Conservation (phyloP, 495 filamentous ascomycete genomes). For the Daldinia caldariorum region DNA sequence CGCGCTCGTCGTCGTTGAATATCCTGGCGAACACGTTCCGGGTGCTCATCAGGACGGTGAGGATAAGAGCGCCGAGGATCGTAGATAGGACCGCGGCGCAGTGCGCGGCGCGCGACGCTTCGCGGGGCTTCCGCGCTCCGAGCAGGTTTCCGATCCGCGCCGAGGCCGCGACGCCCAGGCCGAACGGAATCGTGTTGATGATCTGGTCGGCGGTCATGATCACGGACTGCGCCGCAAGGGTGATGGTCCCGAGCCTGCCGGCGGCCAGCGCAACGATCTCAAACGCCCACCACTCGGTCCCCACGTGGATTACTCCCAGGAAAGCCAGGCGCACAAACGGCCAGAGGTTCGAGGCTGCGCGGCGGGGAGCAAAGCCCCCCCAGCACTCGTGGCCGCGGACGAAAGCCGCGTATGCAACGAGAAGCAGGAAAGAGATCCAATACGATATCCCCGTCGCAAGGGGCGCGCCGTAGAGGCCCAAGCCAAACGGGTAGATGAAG, state of each 20-base stretch:
- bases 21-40: slow-evolving; percentile 82
- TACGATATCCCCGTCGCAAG: slow-evolving; percentile 86
- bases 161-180: slow-evolving; percentile 85
- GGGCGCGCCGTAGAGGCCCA: slow-evolving; percentile 82
- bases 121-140: slow-evolving; percentile 72
- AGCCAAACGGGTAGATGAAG: slow-evolving; percentile 75
- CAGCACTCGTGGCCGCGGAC: slow-evolving; percentile 79
- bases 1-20: slow-evolving; percentile 81
- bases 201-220: slow-evolving; percentile 96
- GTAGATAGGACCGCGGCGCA: slow-evolving; percentile 79
- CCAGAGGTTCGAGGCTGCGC: slow-evolving; percentile 70
- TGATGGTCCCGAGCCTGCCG: slow-evolving; percentile 81
- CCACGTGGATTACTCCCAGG: slow-evolving; percentile 86
- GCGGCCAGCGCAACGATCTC: slow-evolving; percentile 94
- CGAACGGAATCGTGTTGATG: slow-evolving; percentile 93
- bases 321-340: slow-evolving; percentile 81
- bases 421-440: slow-evolving; percentile 83
- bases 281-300: slow-evolving; percentile 97
- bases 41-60: slow-evolving; percentile 76
- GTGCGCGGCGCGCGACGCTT: slow-evolving; percentile 79
- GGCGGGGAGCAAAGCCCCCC: slow-evolving; percentile 76
- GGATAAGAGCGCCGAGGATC: slow-evolving; percentile 71
- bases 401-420: slow-evolving; percentile 79
- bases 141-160: slow-evolving; percentile 85
- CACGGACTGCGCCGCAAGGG: slow-evolving; percentile 87